Base-by-base conservation (phyloP, 2,329 filamentous ascomycete species). In the Colletotrichum horii region DNA sequence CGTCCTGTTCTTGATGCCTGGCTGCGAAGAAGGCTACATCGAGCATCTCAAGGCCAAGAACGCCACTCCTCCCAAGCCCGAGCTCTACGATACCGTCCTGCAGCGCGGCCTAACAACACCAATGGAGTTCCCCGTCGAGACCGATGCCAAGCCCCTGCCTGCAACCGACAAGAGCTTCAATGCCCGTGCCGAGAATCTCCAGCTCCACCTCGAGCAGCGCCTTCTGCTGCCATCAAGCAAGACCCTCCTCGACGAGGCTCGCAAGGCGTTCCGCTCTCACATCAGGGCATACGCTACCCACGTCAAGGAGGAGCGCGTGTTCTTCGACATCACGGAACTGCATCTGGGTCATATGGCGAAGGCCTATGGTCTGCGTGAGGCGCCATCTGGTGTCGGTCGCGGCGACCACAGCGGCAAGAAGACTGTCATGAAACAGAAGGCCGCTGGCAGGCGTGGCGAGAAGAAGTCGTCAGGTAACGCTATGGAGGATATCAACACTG, bases 251-350 rank as follows among this genome's bases (percentile, higher is more conserved):
- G 95, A 98, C 80, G 90, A 96, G 80, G 96, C 94, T 1, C 91
- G 95, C 24, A 92, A 95, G 79, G 97, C 94, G 0, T 99, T 95
- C 87, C 95, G 97, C 82, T 97, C 95, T 66, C 96, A 98, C 81
- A 93, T 99, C 70, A 91, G 97, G 70, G 97, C 97, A 1, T 99
- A 99, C 83, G 96, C 97, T 4, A 99, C 97, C 0, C 97, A 99
- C 84, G 91, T 96, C 32, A 93, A 94, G 34, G 93, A 93, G 58
- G 97, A 99, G 86, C 91, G 97, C 68, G 88, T 88, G 68, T 96
- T 94, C 82, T 99, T 99, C 83, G 95, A 98, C 83, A 97, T 98
- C 84, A 96, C 95, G 76, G 92, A 95, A 80, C 87, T 99, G 62
- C 97, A 99, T 83, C 87, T 98, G 9, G 97, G 97, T 4, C 97